Evolutionary conservation across 2,329 filamentous ascomycete genomes (phyloP).

Genomic region (Colletotrichum acutatum): DNA sequence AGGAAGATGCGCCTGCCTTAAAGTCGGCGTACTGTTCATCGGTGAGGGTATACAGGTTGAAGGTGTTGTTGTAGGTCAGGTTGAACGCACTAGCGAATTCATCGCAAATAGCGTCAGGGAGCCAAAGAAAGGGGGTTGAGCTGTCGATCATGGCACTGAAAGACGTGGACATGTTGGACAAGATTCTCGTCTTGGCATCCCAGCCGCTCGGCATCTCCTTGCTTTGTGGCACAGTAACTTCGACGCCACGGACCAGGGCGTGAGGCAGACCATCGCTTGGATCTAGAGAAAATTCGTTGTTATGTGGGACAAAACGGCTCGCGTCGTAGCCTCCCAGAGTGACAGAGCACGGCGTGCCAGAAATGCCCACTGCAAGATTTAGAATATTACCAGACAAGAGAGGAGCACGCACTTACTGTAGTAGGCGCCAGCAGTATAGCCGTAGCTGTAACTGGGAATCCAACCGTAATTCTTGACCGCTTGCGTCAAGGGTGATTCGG

Average conservation of each 20-base stretch:
- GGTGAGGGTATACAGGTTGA: slow-evolving; percentile 73
- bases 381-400: slow-evolving; percentile 41
- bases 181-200: slow-evolving; percentile 48
- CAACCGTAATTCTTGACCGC: slow-evolving; percentile 67
- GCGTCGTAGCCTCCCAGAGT: slow-evolving; percentile 78
- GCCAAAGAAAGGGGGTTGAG: slow-evolving; percentile 72
- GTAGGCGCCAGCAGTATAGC: slow-evolving; percentile 79
- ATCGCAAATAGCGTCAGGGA: slow-evolving; percentile 70
- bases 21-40: slow-evolving; percentile 64
- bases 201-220: slow-evolving; percentile 50
- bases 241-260: slow-evolving; percentile 69
- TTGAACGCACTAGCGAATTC: slow-evolving; percentile 73
- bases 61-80: slow-evolving; percentile 71
- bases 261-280: slow-evolving; percentile 66
- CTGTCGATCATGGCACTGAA: slow-evolving; percentile 70
- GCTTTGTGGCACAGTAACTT: slow-evolving; percentile 48
- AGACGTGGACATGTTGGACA: slow-evolving; percentile 59
- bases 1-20: slow-evolving; percentile 49
- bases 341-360: slow-evolving; percentile 64
- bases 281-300: slow-evolving; percentile 68
- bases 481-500: slow-evolving; percentile 64
- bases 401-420: slow-evolving; percentile 65
- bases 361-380: slow-evolving; percentile 45
- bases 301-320: slow-evolving; percentile 69
- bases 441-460: slow-evolving; percentile 79